Percentiles rank a stretch among this genome's conserved stretches.
Evolutionary conservation across 805 yeast species (phyloP).

Genomic region (Lipomyces kockii): DNA sequence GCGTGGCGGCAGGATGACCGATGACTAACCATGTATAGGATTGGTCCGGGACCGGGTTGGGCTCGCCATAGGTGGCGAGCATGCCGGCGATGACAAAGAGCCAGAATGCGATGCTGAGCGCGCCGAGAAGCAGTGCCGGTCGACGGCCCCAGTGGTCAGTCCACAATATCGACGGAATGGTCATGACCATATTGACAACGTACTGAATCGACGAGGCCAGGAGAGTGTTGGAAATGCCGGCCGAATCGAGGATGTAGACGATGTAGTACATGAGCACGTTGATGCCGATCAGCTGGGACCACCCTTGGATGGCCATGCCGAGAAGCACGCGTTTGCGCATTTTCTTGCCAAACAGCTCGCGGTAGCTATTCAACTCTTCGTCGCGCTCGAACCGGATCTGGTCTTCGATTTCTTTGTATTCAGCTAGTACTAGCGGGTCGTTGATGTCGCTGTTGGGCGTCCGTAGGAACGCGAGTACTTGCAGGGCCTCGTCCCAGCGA

Average conservation of each 20-base stretch:
- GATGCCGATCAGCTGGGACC: constrained; percentile 49
- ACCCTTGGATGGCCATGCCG: constrained; percentile 40
- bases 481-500: constrained; percentile 59
- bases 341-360: constrained; percentile 24
- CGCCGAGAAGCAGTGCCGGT: constrained; percentile 62
- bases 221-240: constrained; percentile 56
- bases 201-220: constrained; percentile 52
- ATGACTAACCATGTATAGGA: constrained; percentile 48
- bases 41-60: constrained; percentile 52
- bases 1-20: constrained; percentile 61
- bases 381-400: constrained; percentile 35
- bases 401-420: constrained; percentile 36
- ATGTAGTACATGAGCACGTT: constrained; percentile 56
- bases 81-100: constrained; percentile 72
- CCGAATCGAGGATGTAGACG: constrained; percentile 52
- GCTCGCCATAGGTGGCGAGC: constrained; percentile 53
- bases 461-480: constrained; percentile 57
- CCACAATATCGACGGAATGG: constrained; percentile 59
- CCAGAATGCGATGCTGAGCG: constrained; percentile 63
- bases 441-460: constrained; percentile 39
- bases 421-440: constrained; percentile 37
- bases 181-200: constrained; percentile 55
- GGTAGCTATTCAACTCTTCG: constrained; percentile 17
- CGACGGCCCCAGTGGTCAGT: constrained; percentile 72
- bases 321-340: constrained; percentile 48